Evolutionary conservation across 257 asterid genomes (phyloP), one percentile per base, ranked within the genome.

Genomic region (Anisodus acutangulus): DNA sequence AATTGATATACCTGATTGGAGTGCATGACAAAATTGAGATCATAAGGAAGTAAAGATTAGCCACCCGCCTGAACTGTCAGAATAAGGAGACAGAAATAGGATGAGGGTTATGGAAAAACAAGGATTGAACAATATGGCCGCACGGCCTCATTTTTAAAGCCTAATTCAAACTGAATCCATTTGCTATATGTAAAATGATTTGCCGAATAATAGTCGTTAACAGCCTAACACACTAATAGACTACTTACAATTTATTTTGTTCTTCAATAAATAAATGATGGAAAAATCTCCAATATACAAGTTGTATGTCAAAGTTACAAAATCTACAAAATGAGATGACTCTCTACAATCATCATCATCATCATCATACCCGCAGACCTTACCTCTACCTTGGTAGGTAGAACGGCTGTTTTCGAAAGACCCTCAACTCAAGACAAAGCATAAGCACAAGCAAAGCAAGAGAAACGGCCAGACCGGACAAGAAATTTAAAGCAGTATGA

Each of bases 41-140:
- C 97, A 97, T 91, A 84, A 97, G 98, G 90, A 97, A 97, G 90
- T 97, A 97, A 87, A 95, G 95, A 93, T 97, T 97, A 86, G 99
- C 99, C 96, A 97, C 99, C 95, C 99, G 95, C 90, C 98, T 95
- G 96, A 97, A 95, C 99, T 97, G 99, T 90, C 96, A 90, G 88
- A 86, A 87, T 80, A 90, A 79, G 89, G 83, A 71, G 83, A 87
- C 60, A 76, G 83, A 87, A 87, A 82, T 80, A 82, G 87, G 88
- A 64, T 63, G 59, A 62, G 83, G 81, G 79, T 71, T 57, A 81
- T 64, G 22, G 62, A 31, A 31, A 31, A 31, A 31, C 35, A 31
- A 31, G 35, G 35, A 31, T 31, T 31, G 35, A 31, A 31, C 35
- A 31, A 31, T 31, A 31, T 31, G 1, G 35, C 35, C 1, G 62